A percentile compares a stretch with the other conserved stretches of the same genome.
Conservation (phyloP, 352 stramenopile species). For the Phytophthora hybrid region DNA sequence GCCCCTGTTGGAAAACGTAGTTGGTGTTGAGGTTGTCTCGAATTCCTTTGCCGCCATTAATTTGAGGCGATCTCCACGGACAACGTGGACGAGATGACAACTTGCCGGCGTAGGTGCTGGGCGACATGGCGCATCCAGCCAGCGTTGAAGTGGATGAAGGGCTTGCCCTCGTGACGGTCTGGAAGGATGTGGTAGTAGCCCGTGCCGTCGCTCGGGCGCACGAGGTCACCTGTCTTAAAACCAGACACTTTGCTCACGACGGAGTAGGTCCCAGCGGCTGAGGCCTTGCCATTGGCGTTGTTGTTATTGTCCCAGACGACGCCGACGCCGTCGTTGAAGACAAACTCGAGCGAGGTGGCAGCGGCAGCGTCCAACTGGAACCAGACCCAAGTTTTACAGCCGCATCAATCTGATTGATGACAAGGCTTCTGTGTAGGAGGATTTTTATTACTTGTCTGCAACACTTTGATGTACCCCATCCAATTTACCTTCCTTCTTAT, state of each 20-base stretch:
- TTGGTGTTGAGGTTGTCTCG: constrained; percentile 58
- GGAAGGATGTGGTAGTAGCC: constrained; percentile 39
- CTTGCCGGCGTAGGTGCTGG: constrained; percentile 42
- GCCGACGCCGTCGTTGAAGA: constrained; percentile 42
- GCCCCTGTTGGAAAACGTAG: too few relatives aligned
- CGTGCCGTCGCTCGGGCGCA: constrained; percentile 37
- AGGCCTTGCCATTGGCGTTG: constrained; percentile 40
- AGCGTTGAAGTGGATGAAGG: constrained; percentile 53
- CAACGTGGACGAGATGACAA: constrained; percentile 40
- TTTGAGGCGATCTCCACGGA: constrained; percentile 55
- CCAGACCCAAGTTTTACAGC: constrained; percentile 11
- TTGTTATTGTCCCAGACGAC: constrained; percentile 48
- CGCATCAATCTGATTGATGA: too few relatives aligned
- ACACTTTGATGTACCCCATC: too few relatives aligned
- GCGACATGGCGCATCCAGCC: constrained; percentile 44
- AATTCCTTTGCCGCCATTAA: constrained; percentile 40
- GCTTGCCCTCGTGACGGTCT: constrained; percentile 36
- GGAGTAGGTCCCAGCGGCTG: constrained; percentile 26
- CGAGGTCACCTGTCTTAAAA: constrained; percentile 35
- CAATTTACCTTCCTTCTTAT: too few relatives aligned
- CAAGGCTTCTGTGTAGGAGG: too few relatives aligned
- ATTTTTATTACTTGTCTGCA: too few relatives aligned
- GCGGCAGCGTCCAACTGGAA: constrained; percentile 33
- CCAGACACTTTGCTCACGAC: constrained; percentile 37
- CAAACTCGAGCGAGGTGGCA: constrained; percentile 35